Base-by-base conservation (phyloP, 2,329 filamentous ascomycete species). In the Mollisiaceae sp. region DNA sequence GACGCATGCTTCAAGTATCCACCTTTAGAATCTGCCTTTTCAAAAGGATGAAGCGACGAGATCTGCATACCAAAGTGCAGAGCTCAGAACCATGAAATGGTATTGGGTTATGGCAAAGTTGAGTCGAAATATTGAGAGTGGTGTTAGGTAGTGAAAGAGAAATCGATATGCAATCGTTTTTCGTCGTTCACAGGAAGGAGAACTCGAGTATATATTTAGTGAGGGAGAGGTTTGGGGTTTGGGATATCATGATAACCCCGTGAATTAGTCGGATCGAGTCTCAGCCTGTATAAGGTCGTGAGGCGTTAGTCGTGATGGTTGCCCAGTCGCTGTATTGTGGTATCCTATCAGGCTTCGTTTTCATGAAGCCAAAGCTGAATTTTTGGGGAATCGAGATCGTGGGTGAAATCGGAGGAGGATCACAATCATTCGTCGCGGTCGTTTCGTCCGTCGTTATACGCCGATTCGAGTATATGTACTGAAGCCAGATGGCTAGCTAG, bases 291-390 rank as follows among this genome's bases (percentile, higher is more conserved):
- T 41, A 62, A 62, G 50, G 69, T 73, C 72, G 70, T 74, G 68
- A 70, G 72, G 72, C 73, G 72, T 75, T 65, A 74, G 66, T 74
- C 73, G 67, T 75, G 65, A 74, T 75, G 74, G 74, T 75, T 74
- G 74, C 74, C 74, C 74, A 74, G 67, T 75, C 73, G 73, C 71
- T 75, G 72, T 75, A 74, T 68, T 67, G 67, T 69, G 70, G 71
- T 75, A 73, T 75, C 72, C 71, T 72, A 59, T 65, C 63, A 55
- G 57, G 55, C 27, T 62, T 59, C 55, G 45, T 63, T 66, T 65
- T 67, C 66, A 67, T 72, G 66, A 57, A 57, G 55, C 55, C 55
- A 62, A 66, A 66, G 63, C 39, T 66, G 27, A 63, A 63, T 63
- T 71, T 66, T 71, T 60, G 69, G 66, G 64, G 65, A 64, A 67